phyloP scores from a whole-genome alignment of 2,329 filamentous ascomycete genomes.

The Colletotrichum sidae region DNA sequence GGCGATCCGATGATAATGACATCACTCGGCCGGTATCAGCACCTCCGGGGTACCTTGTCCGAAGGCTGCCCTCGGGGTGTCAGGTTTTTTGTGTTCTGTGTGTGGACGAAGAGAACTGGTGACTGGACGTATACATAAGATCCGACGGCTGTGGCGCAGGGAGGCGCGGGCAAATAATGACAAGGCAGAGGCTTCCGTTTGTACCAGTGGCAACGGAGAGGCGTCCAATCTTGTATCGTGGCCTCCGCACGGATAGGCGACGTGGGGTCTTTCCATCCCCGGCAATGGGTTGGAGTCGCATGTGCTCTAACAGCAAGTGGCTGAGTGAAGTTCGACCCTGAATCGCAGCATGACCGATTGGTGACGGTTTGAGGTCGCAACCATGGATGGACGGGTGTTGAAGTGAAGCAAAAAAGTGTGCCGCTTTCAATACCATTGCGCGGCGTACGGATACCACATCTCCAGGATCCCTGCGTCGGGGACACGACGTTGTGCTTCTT shows the following conservation, averaged over 20 bases:
- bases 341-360: too few species aligned
- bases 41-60: constrained; percentile 27
- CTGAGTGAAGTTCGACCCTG: too few species aligned
- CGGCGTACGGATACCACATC: neutral
- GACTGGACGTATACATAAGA: constrained; percentile 10
- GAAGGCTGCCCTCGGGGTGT: constrained; percentile 20
- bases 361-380: too few species aligned
- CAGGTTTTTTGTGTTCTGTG: constrained; percentile 19
- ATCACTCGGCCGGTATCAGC: constrained; percentile 34
- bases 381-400: too few species aligned
- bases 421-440: constrained; percentile 1
- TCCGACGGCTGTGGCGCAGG: constrained; percentile 29
- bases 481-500: constrained; percentile 15
- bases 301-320: too few species aligned
- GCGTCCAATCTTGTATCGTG: too few species aligned
- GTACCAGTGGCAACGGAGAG: too few species aligned
- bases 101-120: constrained; percentile 15
- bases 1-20: constrained; percentile 37
- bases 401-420: constrained; percentile 26
- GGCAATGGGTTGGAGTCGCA: too few species aligned
- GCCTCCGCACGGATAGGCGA: too few species aligned
- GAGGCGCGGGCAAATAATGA: neutral
- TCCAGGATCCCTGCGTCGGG: constrained; percentile 29
- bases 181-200: too few species aligned
- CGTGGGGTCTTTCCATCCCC: too few species aligned